Percentiles rank a stretch among this genome's conserved stretches.
These are phyloP conservation scores for Saitozyma sp. DNA, from an alignment of 768 basidiomycete species.

Conservation along the genomic window DNA sequence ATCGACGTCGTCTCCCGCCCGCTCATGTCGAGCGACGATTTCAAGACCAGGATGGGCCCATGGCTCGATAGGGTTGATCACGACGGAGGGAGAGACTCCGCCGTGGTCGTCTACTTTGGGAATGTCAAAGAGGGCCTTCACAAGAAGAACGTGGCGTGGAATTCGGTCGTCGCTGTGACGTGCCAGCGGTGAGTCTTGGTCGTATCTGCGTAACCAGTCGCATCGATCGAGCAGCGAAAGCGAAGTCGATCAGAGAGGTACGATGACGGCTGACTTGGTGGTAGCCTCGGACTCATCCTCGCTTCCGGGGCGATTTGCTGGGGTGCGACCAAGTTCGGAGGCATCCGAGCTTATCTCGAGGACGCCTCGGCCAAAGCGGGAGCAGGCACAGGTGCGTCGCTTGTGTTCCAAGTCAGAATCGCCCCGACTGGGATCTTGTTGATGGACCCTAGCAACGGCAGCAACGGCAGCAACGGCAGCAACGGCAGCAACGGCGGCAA, in stretches of 20 bases:
- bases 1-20: constrained; percentile 28
- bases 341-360: constrained; percentile 25
- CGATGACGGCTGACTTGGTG: not conserved
- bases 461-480: too few relatives aligned
- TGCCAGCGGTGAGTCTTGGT: constrained; percentile 23
- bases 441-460: too few relatives aligned
- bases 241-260: too few relatives aligned
- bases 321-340: constrained; percentile 20
- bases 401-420: too few relatives aligned
- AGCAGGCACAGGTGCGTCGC: too few relatives aligned
- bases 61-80: constrained; percentile 30
- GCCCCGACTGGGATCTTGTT: too few relatives aligned
- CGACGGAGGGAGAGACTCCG: constrained; percentile 11
- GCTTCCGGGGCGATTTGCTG: constrained; percentile 29
- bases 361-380: not conserved
- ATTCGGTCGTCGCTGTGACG: constrained; percentile 12
- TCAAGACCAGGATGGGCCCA: constrained; percentile 12
- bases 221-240: too few relatives aligned
- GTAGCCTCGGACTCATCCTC: constrained; percentile 20
- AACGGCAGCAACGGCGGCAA: too few relatives aligned
- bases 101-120: constrained; percentile 21
- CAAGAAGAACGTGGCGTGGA: constrained; percentile 21
- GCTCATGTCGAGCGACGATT: constrained; percentile 17
- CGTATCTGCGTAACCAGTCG: not conserved
- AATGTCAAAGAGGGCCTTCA: constrained; percentile 18